Conservation (phyloP, 179 eudicot species). For the Patellifolia procumbens region DNA sequence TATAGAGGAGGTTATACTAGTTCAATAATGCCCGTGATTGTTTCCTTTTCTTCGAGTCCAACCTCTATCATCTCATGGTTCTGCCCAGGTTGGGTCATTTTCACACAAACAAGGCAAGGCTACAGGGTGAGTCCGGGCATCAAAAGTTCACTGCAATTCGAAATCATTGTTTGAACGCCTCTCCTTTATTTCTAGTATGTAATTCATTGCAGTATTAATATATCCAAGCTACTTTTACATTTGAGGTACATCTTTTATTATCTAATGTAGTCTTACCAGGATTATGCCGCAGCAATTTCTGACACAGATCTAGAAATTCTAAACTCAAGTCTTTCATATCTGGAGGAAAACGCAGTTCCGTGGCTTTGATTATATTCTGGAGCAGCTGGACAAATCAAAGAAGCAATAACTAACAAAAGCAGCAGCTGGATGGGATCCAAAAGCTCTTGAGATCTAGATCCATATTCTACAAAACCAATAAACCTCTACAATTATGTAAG, state of each 20-base stretch:
- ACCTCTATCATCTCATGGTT: neutral
- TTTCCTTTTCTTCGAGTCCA: neutral
- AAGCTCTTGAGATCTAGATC: neutral
- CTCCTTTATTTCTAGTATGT: neutral
- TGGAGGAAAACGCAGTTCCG: slow-evolving; percentile 75
- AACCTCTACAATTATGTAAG: neutral
- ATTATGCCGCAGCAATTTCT: slow-evolving; percentile 81
- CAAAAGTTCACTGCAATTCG: neutral
- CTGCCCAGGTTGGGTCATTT: neutral
- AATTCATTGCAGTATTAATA: slow-evolving; percentile 1
- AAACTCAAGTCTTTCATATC: slow-evolving; percentile 63
- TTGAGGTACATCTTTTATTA: neutral
- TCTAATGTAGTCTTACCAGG: slow-evolving; percentile 58
- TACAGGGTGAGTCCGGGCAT: neutral
- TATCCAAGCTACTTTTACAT: neutral
- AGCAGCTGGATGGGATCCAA: slow-evolving; percentile 6
- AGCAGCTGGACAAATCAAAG: slow-evolving; percentile 62
- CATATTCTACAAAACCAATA: neutral
- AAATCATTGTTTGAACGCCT: slow-evolving; percentile 6
- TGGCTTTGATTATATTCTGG: slow-evolving; percentile 77
- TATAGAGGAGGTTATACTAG: neutral
- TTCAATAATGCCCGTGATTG: neutral
- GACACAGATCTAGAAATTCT: slow-evolving; percentile 77
- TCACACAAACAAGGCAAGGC: neutral
- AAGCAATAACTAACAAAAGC: slow-evolving; percentile 11